Base-by-base conservation (phyloP, 176 grass and related monocot genomes). In the Puya raimondii region DNA sequence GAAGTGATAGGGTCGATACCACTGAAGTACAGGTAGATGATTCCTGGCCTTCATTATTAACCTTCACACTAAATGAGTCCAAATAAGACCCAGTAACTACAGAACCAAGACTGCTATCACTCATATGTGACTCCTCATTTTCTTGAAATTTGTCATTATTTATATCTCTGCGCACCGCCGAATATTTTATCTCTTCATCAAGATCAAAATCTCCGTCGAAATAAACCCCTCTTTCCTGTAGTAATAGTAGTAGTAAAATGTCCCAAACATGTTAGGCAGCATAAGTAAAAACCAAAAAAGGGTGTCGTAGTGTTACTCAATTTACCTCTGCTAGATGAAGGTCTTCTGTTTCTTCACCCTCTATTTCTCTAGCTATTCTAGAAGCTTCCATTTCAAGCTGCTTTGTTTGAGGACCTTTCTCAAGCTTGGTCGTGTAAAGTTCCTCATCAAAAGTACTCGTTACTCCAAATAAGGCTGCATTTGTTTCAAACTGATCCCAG, bases 381-480 rank as follows among this genome's bases (percentile, higher is more conserved):
- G 78, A 84, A 79, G 95, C 95, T 61, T 53, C 81, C 20, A 79
- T 93, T 88, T 99, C 95, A 78, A 99, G 72, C 3, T 94, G 90
- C 86, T 75, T 94, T 87, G 88, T 99, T 70, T 84, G 90, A 72
- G 90, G 90, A 74, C 95, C 90, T 84, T 72, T 92, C 80, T 90
- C 87, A 83, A 99, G 89, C 75, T 94, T 99, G 52, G 95, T 99
- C 22, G 95, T 99, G 75, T 99, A 99, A 68, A 99, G 74, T 74
- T 99, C 95, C 86, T 99, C 95, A 69, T 93, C 91, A 71, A 99
- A 99, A 71, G 95, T 99, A 87, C 95, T 93, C 75, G 84, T 99
- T 51, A 99, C 95, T 11, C 95, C 95, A 78, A 99, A 99, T 66
- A 99, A 78, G 33, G 78, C 69, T 71, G 83, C 82, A 82, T 99